Percentiles rank a stretch among this genome's conserved stretches.
These are phyloP conservation scores for Taphrina sp. DNA, from an alignment of 1,139 yeast genomes.

Conservation along the genomic window DNA sequence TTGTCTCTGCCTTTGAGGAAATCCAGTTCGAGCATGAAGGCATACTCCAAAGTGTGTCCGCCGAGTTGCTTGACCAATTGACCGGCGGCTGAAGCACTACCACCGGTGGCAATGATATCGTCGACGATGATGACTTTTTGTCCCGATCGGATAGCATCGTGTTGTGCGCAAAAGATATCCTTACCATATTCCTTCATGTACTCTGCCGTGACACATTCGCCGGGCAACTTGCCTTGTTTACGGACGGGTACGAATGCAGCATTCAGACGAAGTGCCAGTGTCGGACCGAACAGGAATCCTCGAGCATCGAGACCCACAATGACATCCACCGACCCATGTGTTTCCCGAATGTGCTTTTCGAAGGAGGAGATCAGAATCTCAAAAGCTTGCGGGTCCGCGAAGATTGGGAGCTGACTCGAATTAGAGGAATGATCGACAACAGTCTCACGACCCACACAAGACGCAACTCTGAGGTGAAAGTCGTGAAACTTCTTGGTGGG, in stretches of 20 bases:
- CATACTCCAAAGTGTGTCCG: slow-evolving; percentile 72
- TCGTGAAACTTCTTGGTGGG: background rate
- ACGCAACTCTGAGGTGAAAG: too few relatives aligned
- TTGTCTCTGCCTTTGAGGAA: slow-evolving; percentile 91
- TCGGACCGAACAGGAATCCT: slow-evolving; percentile 94
- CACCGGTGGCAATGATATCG: slow-evolving; percentile 97
- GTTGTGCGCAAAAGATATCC: slow-evolving; percentile 86
- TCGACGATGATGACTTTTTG: slow-evolving; percentile 83
- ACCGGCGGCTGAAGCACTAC: slow-evolving; percentile 93
- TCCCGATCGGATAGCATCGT: slow-evolving; percentile 74
- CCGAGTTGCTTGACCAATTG: slow-evolving; percentile 66
- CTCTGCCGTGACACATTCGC: slow-evolving; percentile 67
- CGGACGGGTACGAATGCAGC: slow-evolving; percentile 94
- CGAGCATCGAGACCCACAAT: slow-evolving; percentile 94
- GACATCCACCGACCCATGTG: slow-evolving; percentile 66
- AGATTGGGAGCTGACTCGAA: slow-evolving; percentile 60
- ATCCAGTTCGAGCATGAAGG: slow-evolving; percentile 89
- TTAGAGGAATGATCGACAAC: too few relatives aligned
- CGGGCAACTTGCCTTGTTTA: slow-evolving; percentile 93
- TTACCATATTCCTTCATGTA: slow-evolving; percentile 88
- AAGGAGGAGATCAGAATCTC: slow-evolving; percentile 78
- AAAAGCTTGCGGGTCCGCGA: slow-evolving; percentile 76
- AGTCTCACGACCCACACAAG: too few relatives aligned
- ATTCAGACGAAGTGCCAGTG: slow-evolving; percentile 81
- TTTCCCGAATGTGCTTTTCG: slow-evolving; percentile 51